phyloP scores from a whole-genome alignment of 2,329 filamentous ascomycete genomes.

The Acephala macrosclerotiorum region DNA sequence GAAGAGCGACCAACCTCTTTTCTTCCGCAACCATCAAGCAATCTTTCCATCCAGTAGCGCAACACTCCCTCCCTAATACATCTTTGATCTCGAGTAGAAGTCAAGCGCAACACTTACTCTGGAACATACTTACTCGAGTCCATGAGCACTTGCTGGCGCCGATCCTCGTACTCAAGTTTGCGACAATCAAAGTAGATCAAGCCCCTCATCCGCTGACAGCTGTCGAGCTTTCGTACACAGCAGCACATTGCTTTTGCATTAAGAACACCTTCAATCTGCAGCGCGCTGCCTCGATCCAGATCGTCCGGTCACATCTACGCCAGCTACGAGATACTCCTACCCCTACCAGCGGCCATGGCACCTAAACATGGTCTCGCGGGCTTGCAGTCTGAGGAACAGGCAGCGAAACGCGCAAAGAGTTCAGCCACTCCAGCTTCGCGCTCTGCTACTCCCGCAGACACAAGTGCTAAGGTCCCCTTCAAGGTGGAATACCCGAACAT shows the following conservation, averaged over 20 bases:
- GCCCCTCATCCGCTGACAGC: constrained; percentile 7
- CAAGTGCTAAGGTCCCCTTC: constrained; percentile 32
- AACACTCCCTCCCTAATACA: background rate
- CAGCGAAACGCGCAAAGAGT: constrained; percentile 36
- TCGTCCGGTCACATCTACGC: background rate
- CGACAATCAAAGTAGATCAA: background rate
- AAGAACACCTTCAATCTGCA: background rate
- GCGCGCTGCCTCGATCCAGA: background rate
- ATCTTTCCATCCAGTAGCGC: background rate
- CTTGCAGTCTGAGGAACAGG: constrained; percentile 22
- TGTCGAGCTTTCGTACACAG: background rate
- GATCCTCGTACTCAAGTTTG: background rate
- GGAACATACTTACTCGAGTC: background rate
- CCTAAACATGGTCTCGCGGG: constrained; percentile 37
- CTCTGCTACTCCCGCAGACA: constrained; percentile 27
- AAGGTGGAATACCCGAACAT: constrained; percentile 30
- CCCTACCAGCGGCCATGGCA: constrained; percentile 32
- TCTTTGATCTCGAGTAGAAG: background rate
- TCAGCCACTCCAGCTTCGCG: constrained; percentile 33
- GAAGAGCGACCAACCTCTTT: constrained; percentile 6
- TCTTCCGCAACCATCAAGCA: background rate
- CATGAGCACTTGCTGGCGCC: background rate
- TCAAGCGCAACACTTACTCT: background rate
- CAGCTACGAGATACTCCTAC: background rate
- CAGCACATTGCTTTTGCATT: background rate